Evolutionary conservation across 225 moss, liverwort and hornwort genomes (phyloP), one percentile per base, ranked within the genome.

Genomic region (Bryoerythrophyllum caledonicum): DNA sequence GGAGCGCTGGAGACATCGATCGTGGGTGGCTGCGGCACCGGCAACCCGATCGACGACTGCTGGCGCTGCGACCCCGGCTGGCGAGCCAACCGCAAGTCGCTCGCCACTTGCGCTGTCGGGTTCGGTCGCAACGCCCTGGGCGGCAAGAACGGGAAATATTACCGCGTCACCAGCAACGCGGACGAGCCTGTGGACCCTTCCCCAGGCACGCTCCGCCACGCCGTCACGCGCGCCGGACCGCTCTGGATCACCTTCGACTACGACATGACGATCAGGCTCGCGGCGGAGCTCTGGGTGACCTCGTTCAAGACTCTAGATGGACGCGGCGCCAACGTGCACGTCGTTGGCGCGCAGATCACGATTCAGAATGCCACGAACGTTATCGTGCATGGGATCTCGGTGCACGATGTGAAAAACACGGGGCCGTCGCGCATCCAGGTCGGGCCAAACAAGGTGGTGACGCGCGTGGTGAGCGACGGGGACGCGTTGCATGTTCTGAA

Each of bases 11-110:
- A 35, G 14, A 49, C 48, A 7, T 44, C 83, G 2, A 17, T 83
- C 2, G 75, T 71, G 4, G 43, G 20, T 23, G 76, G 77, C 21
- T 84, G 84, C 32, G 80, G 69, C 43, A 78, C 84, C 0, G 85
- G 82, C 20, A 85, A 87, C 43, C 84, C 76, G 2, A 87, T 87
- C 54, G 87, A 85, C 52, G 87, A 87, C 63, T 87, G 85, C 70
- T 85, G 87, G 85, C 73, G 76, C 14, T 82, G 84, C 57, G 84
- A 84, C 44, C 55, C 69, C 3, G 55, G 85, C 60, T 87, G 87
- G 87, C 76, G 58, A 4, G 65, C 56, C 26, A 81, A 85, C 32
- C 84, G 85, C 10, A 63, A 76, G 35, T 7, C 24, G 2, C 57
- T 87, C 6, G 85, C 85, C 8, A 44, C 43, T n/a, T 87, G 87